Base-by-base conservation (phyloP, 83 land plant genomes). In the Picea engelmannii region DNA sequence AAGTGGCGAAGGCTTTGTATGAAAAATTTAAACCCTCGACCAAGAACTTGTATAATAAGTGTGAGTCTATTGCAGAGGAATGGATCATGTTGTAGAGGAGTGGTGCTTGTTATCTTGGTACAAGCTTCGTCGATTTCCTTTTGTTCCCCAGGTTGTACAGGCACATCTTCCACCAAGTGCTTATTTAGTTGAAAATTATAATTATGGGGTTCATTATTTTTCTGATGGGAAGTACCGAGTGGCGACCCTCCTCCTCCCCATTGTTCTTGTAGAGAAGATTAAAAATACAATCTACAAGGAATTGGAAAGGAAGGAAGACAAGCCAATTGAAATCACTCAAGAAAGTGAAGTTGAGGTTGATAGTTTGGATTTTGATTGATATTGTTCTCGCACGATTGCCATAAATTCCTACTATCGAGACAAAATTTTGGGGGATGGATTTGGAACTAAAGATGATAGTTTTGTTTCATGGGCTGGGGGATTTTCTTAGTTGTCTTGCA, bases 251-350 rank as follows among this genome's bases (percentile, higher is more conserved):
- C 4, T 87, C 80, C 64, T 94, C 4, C 97, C 95, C 15, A 60
- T 87, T 60, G 86, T 94, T 18, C 97, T 97, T n/a, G 84, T 87
- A 18, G 93, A 94, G 67, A 87, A 87, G 66, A 87, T 95, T 35
- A 77, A 77, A 62, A 77, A 77, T 6, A 11, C 20, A 1, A 5
- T 59, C 40, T 24, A 77, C 18, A 55, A 25, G 23, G 63, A 62
- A 25, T 59, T 77, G 79, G 64, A 16, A 73, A 44, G 20, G 21
- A 24, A 73, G 25, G 38, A 47, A 73, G 7, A 15, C 6, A 17
- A 35, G 47, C 47, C 18, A 35, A 35, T 44, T 5, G 74, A 69
- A 69, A 18, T 35, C 7, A 5, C 74, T 5, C 4, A 17, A 12
- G 17, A 25, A 12, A 27, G 47, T 17, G 13, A 69, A 69, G 74